phyloP scores from a whole-genome alignment of 1,284 basidiomycete genomes.

The Leccinum subrobustum region DNA sequence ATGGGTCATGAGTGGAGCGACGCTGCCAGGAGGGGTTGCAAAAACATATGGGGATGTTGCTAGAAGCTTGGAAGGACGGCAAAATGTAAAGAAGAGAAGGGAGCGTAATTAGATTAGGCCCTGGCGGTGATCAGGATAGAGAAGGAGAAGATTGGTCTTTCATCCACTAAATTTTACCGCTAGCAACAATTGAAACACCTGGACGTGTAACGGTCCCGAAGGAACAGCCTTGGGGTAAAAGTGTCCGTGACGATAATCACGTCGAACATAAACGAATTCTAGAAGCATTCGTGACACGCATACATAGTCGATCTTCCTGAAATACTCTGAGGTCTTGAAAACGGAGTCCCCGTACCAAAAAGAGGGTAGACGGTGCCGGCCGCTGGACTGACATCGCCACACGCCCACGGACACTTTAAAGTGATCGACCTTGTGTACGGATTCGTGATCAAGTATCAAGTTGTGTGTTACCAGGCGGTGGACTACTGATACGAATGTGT shows the following conservation, averaged over 20 bases:
- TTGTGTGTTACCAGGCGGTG: slow-evolving; percentile 19
- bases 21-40: slow-evolving; percentile 17
- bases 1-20: slow-evolving; percentile 12
- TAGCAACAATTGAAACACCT: slow-evolving; percentile 18
- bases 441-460: slow-evolving; percentile 3
- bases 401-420: slow-evolving; percentile 7
- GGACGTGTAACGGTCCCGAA: neutral
- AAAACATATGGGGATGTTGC: slow-evolving; percentile 21
- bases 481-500: neutral
- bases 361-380: neutral
- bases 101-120: neutral
- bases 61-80: slow-evolving; percentile 32
- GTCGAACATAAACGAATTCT: neutral
- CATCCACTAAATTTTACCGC: slow-evolving; percentile 2
- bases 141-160: neutral
- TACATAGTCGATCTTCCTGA: slow-evolving; percentile 5
- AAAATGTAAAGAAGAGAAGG: slow-evolving; percentile 23
- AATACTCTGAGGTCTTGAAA: slow-evolving; percentile 7
- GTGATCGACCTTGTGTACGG: neutral
- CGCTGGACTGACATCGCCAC: slow-evolving; percentile 11
- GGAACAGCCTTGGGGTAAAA: neutral
- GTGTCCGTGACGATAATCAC: slow-evolving; percentile 12
- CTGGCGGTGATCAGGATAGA: slow-evolving; percentile 11
- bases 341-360: slow-evolving; percentile 9
- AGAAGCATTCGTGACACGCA: neutral